Percentiles rank a stretch among this genome's conserved stretches.
phyloP scores from a whole-genome alignment of 306 rosid species.

The Cicer chorassanicum region DNA sequence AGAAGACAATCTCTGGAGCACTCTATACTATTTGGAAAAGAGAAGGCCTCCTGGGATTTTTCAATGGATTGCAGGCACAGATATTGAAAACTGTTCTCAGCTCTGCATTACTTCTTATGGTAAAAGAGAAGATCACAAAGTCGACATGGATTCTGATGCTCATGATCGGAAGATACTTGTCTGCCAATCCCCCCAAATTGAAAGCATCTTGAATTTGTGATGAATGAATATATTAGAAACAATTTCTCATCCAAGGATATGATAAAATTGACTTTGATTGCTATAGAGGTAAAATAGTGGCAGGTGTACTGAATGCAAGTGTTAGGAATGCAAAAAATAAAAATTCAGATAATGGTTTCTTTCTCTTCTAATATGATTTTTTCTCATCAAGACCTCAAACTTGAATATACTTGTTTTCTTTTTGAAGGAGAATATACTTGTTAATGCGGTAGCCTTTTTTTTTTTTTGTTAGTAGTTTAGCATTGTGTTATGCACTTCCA shows the following conservation, averaged over 20 bases:
- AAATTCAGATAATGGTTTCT: conserved; percentile 28
- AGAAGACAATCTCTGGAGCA: conserved; percentile 75
- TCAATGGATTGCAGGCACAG: conserved; percentile 92
- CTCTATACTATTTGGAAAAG: conserved; percentile 70
- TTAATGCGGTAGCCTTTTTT: conserved; percentile 1
- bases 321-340: conserved; percentile 16
- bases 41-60: conserved; percentile 86
- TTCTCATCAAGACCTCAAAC: conserved; percentile 1
- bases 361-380: conserved; percentile 27
- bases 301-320: conserved; percentile 40
- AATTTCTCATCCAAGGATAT: conserved; percentile 35
- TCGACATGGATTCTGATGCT: conserved; percentile 75
- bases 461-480: conserved; percentile 14
- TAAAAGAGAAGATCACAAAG: conserved; percentile 89
- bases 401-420: conserved; percentile 1
- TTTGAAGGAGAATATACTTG: conserved; percentile 14
- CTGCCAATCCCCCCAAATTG: conserved; percentile 56
- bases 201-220: conserved; percentile 54
- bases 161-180: conserved; percentile 63
- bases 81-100: conserved; percentile 92
- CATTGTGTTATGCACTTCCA: conserved; percentile 40
- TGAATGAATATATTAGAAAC: neutral
- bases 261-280: conserved; percentile 40
- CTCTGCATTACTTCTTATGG: conserved; percentile 87
- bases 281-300: conserved; percentile 31